phyloP scores from a whole-genome alignment of 225 moss, liverwort and hornwort genomes.

The Polytrichum commune region DNA sequence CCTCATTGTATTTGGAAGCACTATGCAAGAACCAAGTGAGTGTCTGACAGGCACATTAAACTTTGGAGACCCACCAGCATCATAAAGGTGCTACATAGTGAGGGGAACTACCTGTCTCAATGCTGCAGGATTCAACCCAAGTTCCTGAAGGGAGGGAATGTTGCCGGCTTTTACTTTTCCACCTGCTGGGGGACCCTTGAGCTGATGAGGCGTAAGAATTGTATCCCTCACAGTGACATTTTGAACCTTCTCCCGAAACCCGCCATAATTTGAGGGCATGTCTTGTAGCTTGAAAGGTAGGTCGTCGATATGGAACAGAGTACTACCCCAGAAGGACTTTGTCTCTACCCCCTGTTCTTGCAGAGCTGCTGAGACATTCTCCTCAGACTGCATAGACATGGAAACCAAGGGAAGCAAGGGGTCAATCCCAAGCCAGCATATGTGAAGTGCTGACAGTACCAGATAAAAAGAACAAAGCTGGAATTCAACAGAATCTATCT shows the following conservation, averaged over 20 bases:
- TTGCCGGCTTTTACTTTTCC: constrained; percentile 72
- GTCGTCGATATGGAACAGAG: constrained; percentile 85
- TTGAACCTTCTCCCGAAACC: constrained; percentile 86
- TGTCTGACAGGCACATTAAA: too few species aligned
- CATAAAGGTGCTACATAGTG: too few species aligned
- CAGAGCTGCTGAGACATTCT: constrained; percentile 69
- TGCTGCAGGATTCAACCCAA: constrained; percentile 74
- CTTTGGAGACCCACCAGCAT: too few species aligned
- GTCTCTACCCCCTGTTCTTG: constrained; percentile 72
- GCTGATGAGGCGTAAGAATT: constrained; percentile 66
- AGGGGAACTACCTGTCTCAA: constrained; percentile 35
- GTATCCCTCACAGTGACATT: constrained; percentile 56
- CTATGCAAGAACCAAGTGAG: too few species aligned
- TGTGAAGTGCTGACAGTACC: too few species aligned
- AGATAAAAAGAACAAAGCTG: too few species aligned
- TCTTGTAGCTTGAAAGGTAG: constrained; percentile 85
- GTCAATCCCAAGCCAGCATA: too few species aligned
- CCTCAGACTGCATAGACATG: constrained; percentile 45
- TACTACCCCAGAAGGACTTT: constrained; percentile 93
- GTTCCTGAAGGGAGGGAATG: constrained; percentile 83
- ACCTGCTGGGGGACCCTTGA: constrained; percentile 70
- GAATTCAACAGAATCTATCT: too few species aligned
- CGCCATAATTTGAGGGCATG: constrained; percentile 98
- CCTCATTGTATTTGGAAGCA: too few species aligned
- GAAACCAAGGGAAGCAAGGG: too few species aligned